Percentiles rank a stretch among this genome's conserved stretches.
Evolutionary conservation across 208 protist species (phyloP).

Genomic region (Phytomonas francai): DNA sequence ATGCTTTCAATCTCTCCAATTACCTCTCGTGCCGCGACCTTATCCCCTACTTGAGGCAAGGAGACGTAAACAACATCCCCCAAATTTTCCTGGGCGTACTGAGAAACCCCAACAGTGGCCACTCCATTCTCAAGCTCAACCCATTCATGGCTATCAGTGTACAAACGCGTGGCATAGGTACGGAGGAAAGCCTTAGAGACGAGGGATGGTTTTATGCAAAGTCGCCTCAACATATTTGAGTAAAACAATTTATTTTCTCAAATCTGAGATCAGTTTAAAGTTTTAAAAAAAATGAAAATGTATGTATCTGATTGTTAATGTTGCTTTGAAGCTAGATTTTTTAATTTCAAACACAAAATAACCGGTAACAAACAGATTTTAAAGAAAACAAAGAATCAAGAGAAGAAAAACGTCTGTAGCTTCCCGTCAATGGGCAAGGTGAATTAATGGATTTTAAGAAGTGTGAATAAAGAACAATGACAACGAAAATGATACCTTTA

Average conservation of each 20-base stretch:
- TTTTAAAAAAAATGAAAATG: not conserved
- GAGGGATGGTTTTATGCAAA: conserved; percentile 21
- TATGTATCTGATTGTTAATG: conserved; percentile 9
- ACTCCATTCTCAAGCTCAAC: conserved; percentile 41
- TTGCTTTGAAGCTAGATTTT: conserved; percentile 11
- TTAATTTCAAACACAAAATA: not conserved
- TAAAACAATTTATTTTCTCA: conserved; percentile 6
- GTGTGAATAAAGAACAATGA: not conserved
- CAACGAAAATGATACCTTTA: not conserved
- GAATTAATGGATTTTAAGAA: not conserved
- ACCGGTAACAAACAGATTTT: not conserved
- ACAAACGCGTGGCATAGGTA: conserved; percentile 64
- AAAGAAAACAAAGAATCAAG: not conserved
- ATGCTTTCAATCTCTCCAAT: conserved; percentile 89
- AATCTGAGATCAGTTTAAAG: conserved; percentile 5
- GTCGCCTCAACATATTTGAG: conserved; percentile 38
- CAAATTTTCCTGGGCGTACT: conserved; percentile 84
- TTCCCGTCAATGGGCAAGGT: not conserved
- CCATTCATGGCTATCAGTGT: conserved; percentile 91
- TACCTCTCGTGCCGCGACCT: conserved; percentile 53
- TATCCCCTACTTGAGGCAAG: conserved; percentile 82
- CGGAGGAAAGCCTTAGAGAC: conserved; percentile 30
- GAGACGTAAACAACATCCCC: conserved; percentile 89
- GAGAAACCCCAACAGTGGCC: conserved; percentile 80
- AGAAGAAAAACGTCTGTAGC: not conserved